Base-by-base conservation (phyloP, 2,329 filamentous ascomycete genomes). In the Plenodomus lindquistii region DNA sequence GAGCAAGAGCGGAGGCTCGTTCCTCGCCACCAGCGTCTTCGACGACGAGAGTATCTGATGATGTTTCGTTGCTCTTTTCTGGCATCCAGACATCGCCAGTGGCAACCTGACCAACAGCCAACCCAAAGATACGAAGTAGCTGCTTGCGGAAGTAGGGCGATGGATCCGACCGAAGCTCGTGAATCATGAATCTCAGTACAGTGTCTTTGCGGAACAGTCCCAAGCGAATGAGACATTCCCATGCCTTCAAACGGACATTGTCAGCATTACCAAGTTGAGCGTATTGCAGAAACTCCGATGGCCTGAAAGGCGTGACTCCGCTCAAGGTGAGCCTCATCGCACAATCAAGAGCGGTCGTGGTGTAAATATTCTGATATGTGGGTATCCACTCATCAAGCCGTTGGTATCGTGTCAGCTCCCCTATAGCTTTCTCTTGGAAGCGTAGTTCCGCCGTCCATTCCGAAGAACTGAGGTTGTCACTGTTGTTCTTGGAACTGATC, bases 311-410 rank as follows among this genome's bases (percentile, higher is more conserved):
- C 37, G 80, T 75, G 29, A 83, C 75, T 10, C 77, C 78, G 6
- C 77, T 79, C 52, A 79, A 74, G 54, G 81, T 80, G 16, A 86
- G 72, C 55, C 77, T 77, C 52, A 78, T 73, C 50, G 83, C 77
- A 66, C 83, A 85, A n/a, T 81, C 75, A 16, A 87, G 73, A 17
- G 83, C 83, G 11, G 84, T 83, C 11, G 77, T 77, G 1, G 84
- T 82, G 65, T 85, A 85, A 19, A 85, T 71, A 56, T 87, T 87
- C 46, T 85, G 83, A 61, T 80, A 85, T 0, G 84, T 86, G 34
- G 82, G 79, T 2, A 84, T 83, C 83, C 83, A 87, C 65, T 87
- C 84, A 57, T 87, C 84, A 65, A 86, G 81, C 29, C 84, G 77
- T 45, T 84, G 76, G 53, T 85, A 83, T 24, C 84, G 78, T 54